phyloP scores from a whole-genome alignment of 1,139 yeast genomes.

The Magnusiomyces suaveolens region DNA sequence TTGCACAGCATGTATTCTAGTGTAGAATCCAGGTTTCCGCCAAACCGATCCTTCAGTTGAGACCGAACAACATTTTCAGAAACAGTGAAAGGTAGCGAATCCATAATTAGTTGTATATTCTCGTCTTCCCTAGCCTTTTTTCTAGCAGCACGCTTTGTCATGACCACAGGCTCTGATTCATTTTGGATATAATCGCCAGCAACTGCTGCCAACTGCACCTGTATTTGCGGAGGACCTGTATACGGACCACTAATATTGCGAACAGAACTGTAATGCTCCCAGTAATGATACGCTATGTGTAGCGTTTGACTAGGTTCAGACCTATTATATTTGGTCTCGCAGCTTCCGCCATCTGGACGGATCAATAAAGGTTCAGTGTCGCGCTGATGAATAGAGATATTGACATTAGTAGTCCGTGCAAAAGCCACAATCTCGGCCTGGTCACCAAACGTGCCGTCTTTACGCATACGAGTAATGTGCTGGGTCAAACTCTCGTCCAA shows the following conservation, averaged over 20 bases:
- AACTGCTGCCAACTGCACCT: conserved; percentile 5
- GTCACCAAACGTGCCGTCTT: conserved; percentile 37
- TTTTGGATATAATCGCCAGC: conserved; percentile 5
- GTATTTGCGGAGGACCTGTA: conserved; percentile 29
- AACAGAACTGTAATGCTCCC: conserved; percentile 38
- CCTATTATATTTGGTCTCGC: not conserved
- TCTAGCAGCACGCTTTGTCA: not conserved
- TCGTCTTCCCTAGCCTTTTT: not conserved
- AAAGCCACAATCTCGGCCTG: conserved; percentile 37
- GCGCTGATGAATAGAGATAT: conserved; percentile 34
- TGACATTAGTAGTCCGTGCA: conserved; percentile 27
- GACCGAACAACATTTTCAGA: not conserved
- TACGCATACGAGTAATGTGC: conserved; percentile 31
- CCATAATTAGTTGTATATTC: not conserved
- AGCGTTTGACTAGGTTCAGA: conserved; percentile 10
- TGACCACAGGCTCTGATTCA: not conserved
- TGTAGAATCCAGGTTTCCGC: not conserved
- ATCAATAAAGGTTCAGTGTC: conserved; percentile 18
- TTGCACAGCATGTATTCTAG: conserved; percentile 1
- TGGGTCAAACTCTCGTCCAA: conserved; percentile 30
- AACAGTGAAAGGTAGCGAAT: not conserved
- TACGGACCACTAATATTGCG: conserved; percentile 34
- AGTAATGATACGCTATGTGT: conserved; percentile 36
- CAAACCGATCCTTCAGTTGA: not conserved
- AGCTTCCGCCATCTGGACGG: conserved; percentile 1